phyloP scores from a whole-genome alignment of 306 rosid species.

The Glycine latifolia region DNA sequence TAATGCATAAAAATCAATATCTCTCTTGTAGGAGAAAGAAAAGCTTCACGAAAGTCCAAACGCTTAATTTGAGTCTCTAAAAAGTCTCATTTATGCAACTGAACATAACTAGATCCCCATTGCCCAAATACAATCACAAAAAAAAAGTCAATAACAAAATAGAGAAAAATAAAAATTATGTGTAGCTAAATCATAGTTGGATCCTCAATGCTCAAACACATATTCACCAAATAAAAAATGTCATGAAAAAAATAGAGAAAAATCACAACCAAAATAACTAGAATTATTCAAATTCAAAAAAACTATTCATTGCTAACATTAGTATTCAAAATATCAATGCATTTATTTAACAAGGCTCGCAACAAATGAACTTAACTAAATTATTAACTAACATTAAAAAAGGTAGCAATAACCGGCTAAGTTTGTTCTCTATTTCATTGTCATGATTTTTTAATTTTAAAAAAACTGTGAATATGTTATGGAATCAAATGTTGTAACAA shows the following conservation, averaged over 20 bases:
- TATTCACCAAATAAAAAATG: not conserved
- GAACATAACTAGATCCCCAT: slow-evolving; percentile 66
- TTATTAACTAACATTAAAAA: not conserved
- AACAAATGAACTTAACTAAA: slow-evolving; percentile 18
- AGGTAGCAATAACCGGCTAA: too few relatives aligned
- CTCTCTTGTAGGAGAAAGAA: slow-evolving; percentile 74
- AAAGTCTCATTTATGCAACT: slow-evolving; percentile 72
- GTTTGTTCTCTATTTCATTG: too few relatives aligned
- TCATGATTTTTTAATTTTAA: not conserved
- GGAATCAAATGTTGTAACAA: slow-evolving; percentile 17
- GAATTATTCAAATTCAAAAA: not conserved
- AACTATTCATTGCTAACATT: slow-evolving; percentile 7
- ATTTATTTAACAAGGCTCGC: slow-evolving; percentile 32
- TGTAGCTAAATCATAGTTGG: too few relatives aligned
- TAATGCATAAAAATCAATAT: slow-evolving; percentile 10
- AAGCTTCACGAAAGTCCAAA: slow-evolving; percentile 78
- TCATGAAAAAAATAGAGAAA: not conserved
- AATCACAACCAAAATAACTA: slow-evolving; percentile 20
- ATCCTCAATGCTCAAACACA: too few relatives aligned
- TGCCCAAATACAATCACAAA: slow-evolving; percentile 3
- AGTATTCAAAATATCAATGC: slow-evolving; percentile 15
- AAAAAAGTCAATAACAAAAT: too few relatives aligned
- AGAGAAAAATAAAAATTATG: too few relatives aligned
- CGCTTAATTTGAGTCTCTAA: slow-evolving; percentile 59
- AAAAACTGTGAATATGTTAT: not conserved